These are phyloP conservation scores for Clarireedia paspali DNA, from an alignment of 2,329 filamentous ascomycete species.

Conservation along the genomic window DNA sequence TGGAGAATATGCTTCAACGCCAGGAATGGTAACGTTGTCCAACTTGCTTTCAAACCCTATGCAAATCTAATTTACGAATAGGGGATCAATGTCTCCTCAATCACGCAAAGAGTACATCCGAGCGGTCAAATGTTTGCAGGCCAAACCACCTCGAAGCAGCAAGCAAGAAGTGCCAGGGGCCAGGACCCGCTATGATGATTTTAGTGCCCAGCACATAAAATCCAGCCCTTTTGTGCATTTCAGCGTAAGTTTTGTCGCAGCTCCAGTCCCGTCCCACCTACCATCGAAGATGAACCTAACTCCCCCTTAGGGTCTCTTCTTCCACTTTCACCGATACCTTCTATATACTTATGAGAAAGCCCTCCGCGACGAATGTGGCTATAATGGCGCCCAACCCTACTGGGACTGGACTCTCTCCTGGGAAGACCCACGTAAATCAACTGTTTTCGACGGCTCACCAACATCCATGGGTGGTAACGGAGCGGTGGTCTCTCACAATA, in stretches of 20 bases:
- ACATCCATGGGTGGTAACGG: constrained; percentile 44
- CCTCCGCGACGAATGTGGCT: constrained; percentile 37
- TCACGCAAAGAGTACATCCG: constrained; percentile 28
- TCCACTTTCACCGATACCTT: constrained; percentile 33
- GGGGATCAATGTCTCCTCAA: neutral
- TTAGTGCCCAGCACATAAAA: constrained; percentile 32
- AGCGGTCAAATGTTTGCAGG: constrained; percentile 33
- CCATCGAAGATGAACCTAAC: neutral
- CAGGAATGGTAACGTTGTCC: neutral
- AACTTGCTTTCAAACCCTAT: no score
- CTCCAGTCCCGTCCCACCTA: neutral
- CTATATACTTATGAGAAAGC: constrained; percentile 36
- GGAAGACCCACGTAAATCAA: constrained; percentile 37
- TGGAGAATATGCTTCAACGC: neutral
- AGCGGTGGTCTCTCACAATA: constrained; percentile 25
- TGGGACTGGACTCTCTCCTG: constrained; percentile 4
- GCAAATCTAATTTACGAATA: neutral
- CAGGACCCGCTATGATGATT: constrained; percentile 31
- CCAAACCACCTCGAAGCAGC: constrained; percentile 28
- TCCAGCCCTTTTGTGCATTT: constrained; percentile 25
- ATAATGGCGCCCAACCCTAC: constrained; percentile 34
- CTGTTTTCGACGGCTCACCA: constrained; percentile 47
- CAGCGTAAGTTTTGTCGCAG: constrained; percentile 13
- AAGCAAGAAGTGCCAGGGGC: constrained; percentile 24
- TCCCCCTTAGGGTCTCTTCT: constrained; percentile 10